Evolutionary conservation across 768 basidiomycete species (phyloP).

Genomic region (Rhizopogon rudus): DNA sequence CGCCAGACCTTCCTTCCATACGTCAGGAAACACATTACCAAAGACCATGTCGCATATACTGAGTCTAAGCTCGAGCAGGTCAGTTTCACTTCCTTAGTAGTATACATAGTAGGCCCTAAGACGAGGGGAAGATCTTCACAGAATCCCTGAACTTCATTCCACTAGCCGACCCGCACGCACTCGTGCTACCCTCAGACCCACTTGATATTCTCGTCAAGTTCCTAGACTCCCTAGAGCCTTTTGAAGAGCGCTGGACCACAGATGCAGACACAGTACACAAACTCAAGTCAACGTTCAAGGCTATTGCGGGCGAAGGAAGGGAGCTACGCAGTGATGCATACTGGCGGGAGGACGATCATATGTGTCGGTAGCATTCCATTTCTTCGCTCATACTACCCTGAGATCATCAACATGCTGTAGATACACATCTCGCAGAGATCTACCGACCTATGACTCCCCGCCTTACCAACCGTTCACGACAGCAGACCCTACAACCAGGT

Average conservation of each 20-base stretch:
- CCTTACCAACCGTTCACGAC: slow-evolving; percentile 38
- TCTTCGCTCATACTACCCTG: not conserved
- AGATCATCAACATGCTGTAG: slow-evolving; percentile 12
- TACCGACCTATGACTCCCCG: slow-evolving; percentile 39
- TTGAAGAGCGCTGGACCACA: slow-evolving; percentile 43
- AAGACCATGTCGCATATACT: slow-evolving; percentile 51
- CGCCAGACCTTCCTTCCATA: slow-evolving; percentile 52
- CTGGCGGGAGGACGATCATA: slow-evolving; percentile 28
- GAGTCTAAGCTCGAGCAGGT: slow-evolving; percentile 45
- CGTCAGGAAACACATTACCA: slow-evolving; percentile 46
- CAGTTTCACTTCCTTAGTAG: not conserved
- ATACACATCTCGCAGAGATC: slow-evolving; percentile 14
- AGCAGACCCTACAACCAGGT: slow-evolving; percentile 43
- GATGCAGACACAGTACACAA: slow-evolving; percentile 15
- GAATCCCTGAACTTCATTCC: slow-evolving; percentile 39
- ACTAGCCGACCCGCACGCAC: slow-evolving; percentile 43
- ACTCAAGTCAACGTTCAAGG: slow-evolving; percentile 10
- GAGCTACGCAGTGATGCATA: slow-evolving; percentile 32
- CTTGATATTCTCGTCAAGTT: slow-evolving; percentile 37
- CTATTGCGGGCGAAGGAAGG: slow-evolving; percentile 8
- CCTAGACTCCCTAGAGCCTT: slow-evolving; percentile 29
- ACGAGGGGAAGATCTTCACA: slow-evolving; percentile 32
- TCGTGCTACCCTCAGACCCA: slow-evolving; percentile 52
- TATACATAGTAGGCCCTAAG: not conserved
- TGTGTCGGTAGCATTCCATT: slow-evolving; percentile 24